phyloP scores from a whole-genome alignment of 2,329 filamentous ascomycete species.

The Camillea tinctor region DNA sequence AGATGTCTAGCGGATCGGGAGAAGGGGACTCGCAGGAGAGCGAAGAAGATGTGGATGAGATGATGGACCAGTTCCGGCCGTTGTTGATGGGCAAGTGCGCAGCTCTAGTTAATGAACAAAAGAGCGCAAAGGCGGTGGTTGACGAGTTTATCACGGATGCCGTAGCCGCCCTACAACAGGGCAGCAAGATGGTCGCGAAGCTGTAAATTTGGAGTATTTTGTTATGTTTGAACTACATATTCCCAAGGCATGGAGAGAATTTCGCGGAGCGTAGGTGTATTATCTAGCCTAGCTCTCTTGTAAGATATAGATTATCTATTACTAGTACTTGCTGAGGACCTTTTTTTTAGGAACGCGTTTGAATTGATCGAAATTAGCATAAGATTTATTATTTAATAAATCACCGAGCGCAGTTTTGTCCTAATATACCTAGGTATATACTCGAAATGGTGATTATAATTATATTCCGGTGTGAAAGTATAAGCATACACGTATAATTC shows the following conservation, averaged over 20 bases:
- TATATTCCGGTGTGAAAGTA: too few relatives aligned
- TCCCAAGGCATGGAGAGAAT: background rate
- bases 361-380: background rate
- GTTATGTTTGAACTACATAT: background rate
- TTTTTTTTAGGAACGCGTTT: background rate
- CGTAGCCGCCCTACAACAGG: constrained; percentile 65
- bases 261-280: background rate
- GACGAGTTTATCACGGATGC: constrained; percentile 92
- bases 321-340: background rate
- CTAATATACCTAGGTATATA: too few relatives aligned
- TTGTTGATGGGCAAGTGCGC: constrained; percentile 86
- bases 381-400: background rate
- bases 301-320: background rate
- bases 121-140: constrained; percentile 85
- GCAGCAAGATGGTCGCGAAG: constrained; percentile 68
- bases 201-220: constrained; percentile 49
- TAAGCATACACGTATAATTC: too few relatives aligned
- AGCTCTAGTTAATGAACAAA: constrained; percentile 89
- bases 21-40: constrained; percentile 48
- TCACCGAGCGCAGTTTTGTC: background rate
- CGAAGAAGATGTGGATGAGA: constrained; percentile 71
- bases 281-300: background rate
- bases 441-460: too few relatives aligned
- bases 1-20: constrained; percentile 55
- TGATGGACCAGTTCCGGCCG: constrained; percentile 68